Conservation (phyloP, 768 basidiomycete genomes). For the Amyloporia xantha region DNA sequence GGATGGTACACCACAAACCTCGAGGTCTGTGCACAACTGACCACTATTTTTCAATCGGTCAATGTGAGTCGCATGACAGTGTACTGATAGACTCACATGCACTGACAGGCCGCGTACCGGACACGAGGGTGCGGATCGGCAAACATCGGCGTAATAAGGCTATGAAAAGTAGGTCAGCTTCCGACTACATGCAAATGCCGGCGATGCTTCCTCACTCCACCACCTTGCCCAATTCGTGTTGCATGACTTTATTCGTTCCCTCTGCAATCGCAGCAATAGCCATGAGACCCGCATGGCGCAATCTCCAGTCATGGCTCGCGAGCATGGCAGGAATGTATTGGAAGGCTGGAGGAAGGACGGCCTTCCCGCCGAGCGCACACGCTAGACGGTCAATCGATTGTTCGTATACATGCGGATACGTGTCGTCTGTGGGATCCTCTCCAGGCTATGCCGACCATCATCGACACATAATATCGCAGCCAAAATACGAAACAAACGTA, state of each 20-base stretch:
- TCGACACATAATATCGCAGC: constrained; percentile 2
- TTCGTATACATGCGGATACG: constrained; percentile 71
- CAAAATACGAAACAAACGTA: constrained; percentile 30
- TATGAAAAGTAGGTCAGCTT: constrained; percentile 23
- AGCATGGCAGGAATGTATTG: constrained; percentile 81
- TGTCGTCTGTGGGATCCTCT: constrained; percentile 54
- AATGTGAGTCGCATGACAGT: no score
- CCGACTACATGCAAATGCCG: neutral
- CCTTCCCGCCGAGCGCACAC: constrained; percentile 69
- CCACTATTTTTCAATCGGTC: no score
- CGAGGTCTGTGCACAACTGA: constrained; percentile 84
- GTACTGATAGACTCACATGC: constrained; percentile 55
- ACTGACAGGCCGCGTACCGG: constrained; percentile 77
- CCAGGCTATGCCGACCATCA: constrained; percentile 42
- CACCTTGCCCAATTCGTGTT: constrained; percentile 75
- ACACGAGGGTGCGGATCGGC: constrained; percentile 71
- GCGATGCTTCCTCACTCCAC: constrained; percentile 50
- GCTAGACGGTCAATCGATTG: constrained; percentile 79
- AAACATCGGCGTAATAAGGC: constrained; percentile 74
- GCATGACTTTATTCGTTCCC: constrained; percentile 77
- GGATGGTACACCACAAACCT: constrained; percentile 38
- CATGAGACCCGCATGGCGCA: constrained; percentile 80
- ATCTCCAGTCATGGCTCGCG: constrained; percentile 75
- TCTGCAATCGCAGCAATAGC: constrained; percentile 83
- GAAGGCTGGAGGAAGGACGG: constrained; percentile 75